Evolutionary conservation across 116 monocot species (phyloP).

Genomic region (Iris pallida): DNA sequence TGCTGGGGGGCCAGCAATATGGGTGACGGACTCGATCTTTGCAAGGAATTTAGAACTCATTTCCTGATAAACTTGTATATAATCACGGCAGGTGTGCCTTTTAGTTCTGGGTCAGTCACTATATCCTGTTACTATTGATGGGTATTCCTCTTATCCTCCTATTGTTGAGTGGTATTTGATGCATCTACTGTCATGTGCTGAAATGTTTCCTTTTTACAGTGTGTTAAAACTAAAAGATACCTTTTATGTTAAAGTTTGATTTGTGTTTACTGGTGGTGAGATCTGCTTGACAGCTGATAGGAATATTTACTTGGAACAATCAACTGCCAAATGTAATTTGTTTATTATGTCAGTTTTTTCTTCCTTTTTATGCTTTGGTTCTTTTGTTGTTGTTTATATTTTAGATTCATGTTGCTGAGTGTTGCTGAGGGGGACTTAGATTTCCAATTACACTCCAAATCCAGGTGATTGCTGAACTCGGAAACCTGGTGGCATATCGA

Average conservation of each 20-base stretch:
- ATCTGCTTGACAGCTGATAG: neutral
- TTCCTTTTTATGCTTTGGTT: no score
- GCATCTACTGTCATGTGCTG: neutral
- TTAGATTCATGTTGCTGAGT: no score
- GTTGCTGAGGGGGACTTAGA: no score
- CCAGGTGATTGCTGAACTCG: no score
- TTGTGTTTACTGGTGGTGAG: no score
- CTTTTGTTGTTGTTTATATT: no score
- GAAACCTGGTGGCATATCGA: no score
- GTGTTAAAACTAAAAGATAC: no score
- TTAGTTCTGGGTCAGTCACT: neutral
- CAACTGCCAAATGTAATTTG: slow-evolving; percentile 1
- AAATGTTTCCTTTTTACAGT: no score
- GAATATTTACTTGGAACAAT: slow-evolving; percentile 1
- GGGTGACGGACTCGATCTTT: neutral
- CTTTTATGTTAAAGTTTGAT: neutral
- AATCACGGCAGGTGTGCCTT: neutral
- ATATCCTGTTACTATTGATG: neutral
- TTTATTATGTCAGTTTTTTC: no score
- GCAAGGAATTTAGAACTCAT: slow-evolving; percentile 7
- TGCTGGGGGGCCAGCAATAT: neutral
- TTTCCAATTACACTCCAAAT: no score
- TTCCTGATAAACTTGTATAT: slow-evolving; percentile 3
- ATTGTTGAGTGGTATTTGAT: neutral
- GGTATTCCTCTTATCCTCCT: neutral